These are phyloP conservation scores for Gomphus sp. DNA, from an alignment of 1,284 basidiomycete species.

Conservation along the genomic window DNA sequence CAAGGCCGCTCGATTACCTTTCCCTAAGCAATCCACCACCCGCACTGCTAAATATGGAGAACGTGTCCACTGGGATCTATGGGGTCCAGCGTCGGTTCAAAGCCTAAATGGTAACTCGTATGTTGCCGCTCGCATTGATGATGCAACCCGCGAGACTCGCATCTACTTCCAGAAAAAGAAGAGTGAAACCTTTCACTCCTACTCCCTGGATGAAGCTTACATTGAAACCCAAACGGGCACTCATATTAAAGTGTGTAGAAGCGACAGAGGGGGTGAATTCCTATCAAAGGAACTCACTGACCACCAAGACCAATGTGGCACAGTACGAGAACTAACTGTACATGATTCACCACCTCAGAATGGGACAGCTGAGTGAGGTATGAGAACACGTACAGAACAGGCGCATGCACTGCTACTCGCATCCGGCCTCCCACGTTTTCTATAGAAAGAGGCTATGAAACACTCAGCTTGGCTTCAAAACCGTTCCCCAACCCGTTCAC, in stretches of 20 bases:
- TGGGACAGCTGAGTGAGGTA: constrained; percentile 20
- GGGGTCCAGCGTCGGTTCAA: neutral
- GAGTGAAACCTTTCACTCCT: constrained; percentile 17
- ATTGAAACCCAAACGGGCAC: constrained; percentile 16
- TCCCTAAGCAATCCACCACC: too few species aligned
- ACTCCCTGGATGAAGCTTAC: constrained; percentile 22
- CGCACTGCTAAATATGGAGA: too few species aligned
- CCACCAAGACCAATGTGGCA: constrained; percentile 21
- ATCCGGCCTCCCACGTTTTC: constrained; percentile 17
- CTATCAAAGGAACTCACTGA: too few species aligned
- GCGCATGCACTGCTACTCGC: constrained; percentile 16
- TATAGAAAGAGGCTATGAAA: constrained; percentile 9
- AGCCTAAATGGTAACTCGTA: constrained; percentile 1
- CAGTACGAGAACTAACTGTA: constrained; percentile 20
- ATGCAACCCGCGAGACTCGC: constrained; percentile 14
- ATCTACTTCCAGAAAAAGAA: constrained; percentile 20
- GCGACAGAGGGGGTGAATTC: constrained; percentile 14
- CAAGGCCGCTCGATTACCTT: too few species aligned
- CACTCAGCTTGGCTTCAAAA: constrained; percentile 25
- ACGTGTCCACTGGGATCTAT: neutral
- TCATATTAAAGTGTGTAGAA: constrained; percentile 18
- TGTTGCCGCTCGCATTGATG: constrained; percentile 10
- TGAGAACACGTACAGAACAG: constrained; percentile 20
- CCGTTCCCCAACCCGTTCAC: constrained; percentile 19
- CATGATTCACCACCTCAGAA: constrained; percentile 22